These are phyloP conservation scores for Quercus lobata DNA, from an alignment of 331 rosid species.

Conservation along the genomic window DNA sequence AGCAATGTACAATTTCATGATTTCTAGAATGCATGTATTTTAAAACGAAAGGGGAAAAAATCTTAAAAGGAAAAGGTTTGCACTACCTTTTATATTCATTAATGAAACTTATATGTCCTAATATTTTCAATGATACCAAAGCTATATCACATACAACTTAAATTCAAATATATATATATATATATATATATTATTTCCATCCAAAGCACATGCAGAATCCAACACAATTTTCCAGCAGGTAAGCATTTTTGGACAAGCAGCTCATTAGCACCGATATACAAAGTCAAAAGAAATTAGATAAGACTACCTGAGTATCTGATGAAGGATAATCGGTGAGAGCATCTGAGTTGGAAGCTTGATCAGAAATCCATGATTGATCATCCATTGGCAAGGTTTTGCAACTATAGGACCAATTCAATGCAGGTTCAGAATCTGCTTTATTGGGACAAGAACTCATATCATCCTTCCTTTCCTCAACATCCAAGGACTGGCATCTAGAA, in stretches of 20 bases:
- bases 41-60: background rate
- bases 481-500: constrained; percentile 51
- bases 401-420: constrained; percentile 48
- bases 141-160: background rate
- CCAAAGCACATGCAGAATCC: background rate
- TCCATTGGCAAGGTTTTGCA: constrained; percentile 44
- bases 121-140: background rate
- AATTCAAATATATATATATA: background rate
- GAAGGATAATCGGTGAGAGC: constrained; percentile 25
- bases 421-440: constrained; percentile 32
- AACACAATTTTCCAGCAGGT: background rate
- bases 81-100: background rate
- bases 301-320: constrained; percentile 59
- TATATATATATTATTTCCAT: background rate
- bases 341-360: constrained; percentile 43
- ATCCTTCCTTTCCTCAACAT: constrained; percentile 38
- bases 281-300: constrained; percentile 12
- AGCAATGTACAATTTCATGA: background rate
- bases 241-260: background rate
- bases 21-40: background rate
- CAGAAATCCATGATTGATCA: constrained; percentile 40
- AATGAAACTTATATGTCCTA: background rate
- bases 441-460: constrained; percentile 34
- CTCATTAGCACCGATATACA: background rate
- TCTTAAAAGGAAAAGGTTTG: background rate